Percentiles rank a stretch among this genome's conserved stretches.
These are phyloP conservation scores for Boehmeria nivea DNA, from an alignment of 306 rosid species.

Conservation along the genomic window DNA sequence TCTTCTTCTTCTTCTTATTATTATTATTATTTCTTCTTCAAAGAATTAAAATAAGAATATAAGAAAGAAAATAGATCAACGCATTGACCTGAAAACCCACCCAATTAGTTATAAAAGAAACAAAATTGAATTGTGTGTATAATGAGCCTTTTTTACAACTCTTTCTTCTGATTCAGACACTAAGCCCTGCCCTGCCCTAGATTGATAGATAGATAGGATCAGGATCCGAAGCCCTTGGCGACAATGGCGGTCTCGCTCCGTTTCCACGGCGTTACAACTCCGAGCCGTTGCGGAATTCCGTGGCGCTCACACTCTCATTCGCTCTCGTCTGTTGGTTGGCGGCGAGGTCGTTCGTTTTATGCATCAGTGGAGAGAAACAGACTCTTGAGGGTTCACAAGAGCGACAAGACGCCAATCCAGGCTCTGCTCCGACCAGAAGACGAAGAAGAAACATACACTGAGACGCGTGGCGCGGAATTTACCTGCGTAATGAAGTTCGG, in stretches of 20 bases:
- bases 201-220: too few species aligned
- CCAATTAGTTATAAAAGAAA: too few species aligned
- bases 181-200: too few species aligned
- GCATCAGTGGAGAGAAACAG: constrained; percentile 14
- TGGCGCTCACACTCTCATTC: neutral
- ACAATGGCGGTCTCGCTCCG: constrained; percentile 26
- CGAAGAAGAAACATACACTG: constrained; percentile 25
- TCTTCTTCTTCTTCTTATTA: too few species aligned
- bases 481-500: constrained; percentile 90
- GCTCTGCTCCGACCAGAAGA: constrained; percentile 27
- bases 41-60: too few species aligned
- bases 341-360: neutral
- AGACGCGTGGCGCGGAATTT: constrained; percentile 29
- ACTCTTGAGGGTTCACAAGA: constrained; percentile 29
- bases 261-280: constrained; percentile 12
- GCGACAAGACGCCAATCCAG: constrained; percentile 31
- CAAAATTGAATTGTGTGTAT: too few species aligned
- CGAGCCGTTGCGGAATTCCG: neutral
- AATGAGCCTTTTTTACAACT: too few species aligned
- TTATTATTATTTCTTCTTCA: too few species aligned
- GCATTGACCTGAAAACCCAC: too few species aligned
- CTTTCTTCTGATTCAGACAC: too few species aligned
- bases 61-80: too few species aligned
- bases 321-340: neutral
- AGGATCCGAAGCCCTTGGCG: too few species aligned